These are phyloP conservation scores for Blastobotrys apis DNA, from an alignment of 1,139 yeast genomes.

Conservation along the genomic window DNA sequence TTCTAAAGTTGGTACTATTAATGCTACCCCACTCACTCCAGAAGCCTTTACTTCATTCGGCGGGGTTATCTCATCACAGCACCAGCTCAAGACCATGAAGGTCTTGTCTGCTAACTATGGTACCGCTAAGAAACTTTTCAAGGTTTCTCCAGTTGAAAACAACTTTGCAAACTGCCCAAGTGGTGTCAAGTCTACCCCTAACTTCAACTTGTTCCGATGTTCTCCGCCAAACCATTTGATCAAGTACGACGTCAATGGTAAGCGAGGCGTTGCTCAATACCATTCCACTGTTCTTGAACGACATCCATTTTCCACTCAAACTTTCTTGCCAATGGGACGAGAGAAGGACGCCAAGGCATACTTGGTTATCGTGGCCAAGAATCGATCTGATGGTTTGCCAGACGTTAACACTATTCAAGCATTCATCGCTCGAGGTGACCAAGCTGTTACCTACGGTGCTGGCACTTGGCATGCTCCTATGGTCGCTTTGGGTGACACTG, in stretches of 20 bases:
- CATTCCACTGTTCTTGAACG: conserved; percentile 72
- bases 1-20: conserved; percentile 12
- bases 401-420: conserved; percentile 58
- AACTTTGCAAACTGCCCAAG: conserved; percentile 47
- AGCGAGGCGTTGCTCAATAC: conserved; percentile 38
- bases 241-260: conserved; percentile 25
- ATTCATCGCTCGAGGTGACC: conserved; percentile 74
- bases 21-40: conserved; percentile 45
- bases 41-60: conserved; percentile 50
- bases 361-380: conserved; percentile 75
- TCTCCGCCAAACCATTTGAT: conserved; percentile 66
- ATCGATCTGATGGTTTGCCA: conserved; percentile 51
- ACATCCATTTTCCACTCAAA: conserved; percentile 88
- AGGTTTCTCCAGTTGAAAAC: conserved; percentile 66
- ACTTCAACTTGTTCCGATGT: conserved; percentile 82
- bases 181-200: conserved; percentile 49
- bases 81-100: conserved; percentile 42
- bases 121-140: conserved; percentile 75
- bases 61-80: conserved; percentile 50
- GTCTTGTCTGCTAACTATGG: conserved; percentile 79
- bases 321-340: conserved; percentile 85
- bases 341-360: conserved; percentile 48
- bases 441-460: conserved; percentile 81
- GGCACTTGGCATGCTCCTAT: conserved; percentile 92
- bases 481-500: conserved; percentile 56